These are phyloP conservation scores for Aspergillus sp. DNA, from an alignment of 2,329 filamentous ascomycete genomes.

Conservation along the genomic window DNA sequence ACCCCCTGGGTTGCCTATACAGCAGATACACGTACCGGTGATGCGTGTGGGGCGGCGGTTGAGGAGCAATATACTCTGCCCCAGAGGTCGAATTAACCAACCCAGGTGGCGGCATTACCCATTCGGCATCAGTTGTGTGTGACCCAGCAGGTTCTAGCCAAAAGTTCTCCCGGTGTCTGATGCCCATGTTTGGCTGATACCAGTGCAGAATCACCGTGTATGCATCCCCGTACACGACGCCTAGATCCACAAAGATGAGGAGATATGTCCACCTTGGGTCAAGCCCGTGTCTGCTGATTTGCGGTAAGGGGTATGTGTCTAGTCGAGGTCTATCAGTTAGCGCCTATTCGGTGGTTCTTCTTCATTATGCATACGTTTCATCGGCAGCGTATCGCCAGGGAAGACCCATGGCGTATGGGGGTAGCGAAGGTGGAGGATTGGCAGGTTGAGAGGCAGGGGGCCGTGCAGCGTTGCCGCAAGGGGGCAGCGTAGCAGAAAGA, in stretches of 20 bases:
- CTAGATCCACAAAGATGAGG: constrained; percentile 32
- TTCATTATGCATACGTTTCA: constrained; percentile 10
- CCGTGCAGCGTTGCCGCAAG: not conserved
- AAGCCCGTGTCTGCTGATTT: constrained; percentile 24
- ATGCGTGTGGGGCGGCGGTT: constrained; percentile 29
- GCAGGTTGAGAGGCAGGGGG: not conserved
- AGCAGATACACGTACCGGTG: constrained; percentile 41
- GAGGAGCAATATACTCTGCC: constrained; percentile 36
- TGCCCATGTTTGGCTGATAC: constrained; percentile 30
- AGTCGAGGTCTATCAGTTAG: not conserved
- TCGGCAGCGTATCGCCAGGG: constrained; percentile 24
- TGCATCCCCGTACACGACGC: constrained; percentile 24
- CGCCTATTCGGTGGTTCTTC: not conserved
- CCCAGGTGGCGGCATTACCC: not conserved
- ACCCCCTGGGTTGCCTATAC: constrained; percentile 31
- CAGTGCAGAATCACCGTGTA: constrained; percentile 33
- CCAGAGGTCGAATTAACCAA: constrained; percentile 9
- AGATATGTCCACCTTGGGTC: constrained; percentile 22
- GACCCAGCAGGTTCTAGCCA: not conserved
- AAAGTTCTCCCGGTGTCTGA: not conserved
- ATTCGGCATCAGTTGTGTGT: not conserved
- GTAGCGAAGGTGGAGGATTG: constrained; percentile 26
- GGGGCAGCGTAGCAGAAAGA: not conserved
- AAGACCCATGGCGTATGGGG: constrained; percentile 23
- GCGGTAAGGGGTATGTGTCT: constrained; percentile 23